Evolutionary conservation across 2,329 filamentous ascomycete genomes (phyloP).

Genomic region (Fusarium haematococcum): DNA sequence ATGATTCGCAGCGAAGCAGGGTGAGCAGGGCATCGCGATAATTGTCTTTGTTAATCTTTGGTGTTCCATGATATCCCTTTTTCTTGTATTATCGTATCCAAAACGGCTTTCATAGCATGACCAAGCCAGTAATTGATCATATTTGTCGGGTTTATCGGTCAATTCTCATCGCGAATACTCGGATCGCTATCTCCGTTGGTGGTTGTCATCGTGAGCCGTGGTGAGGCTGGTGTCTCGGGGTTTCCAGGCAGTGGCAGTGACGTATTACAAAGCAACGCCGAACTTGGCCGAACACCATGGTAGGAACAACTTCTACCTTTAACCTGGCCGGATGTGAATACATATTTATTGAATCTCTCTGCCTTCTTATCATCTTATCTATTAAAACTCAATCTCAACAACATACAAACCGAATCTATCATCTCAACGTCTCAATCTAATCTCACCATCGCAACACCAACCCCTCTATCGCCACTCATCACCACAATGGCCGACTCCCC

Average conservation of each 20-base stretch:
- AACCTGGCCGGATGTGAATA: background rate
- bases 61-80: background rate
- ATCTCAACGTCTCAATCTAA: background rate
- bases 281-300: conserved; percentile 42
- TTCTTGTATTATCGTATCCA: background rate
- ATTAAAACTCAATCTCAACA: background rate
- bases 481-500: conserved; percentile 34
- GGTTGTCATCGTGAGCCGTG: background rate
- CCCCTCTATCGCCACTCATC: conserved; percentile 4
- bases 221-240: no score
- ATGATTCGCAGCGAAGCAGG: background rate
- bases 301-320: background rate
- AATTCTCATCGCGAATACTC: background rate
- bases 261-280: conserved; percentile 58
- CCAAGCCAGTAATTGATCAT: background rate
- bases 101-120: background rate
- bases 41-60: background rate
- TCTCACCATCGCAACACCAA: conserved; percentile 10
- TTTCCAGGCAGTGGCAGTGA: conserved; percentile 43
- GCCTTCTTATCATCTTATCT: conserved; percentile 15
- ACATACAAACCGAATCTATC: background rate
- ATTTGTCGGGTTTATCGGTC: conserved; percentile 2
- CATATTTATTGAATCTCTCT: background rate
- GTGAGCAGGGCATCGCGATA: background rate
- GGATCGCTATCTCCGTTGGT: conserved; percentile 1